Percentiles rank a stretch among this genome's conserved stretches.
phyloP scores from a whole-genome alignment of 139 green algal genomes.

The Medakamo hakoo region DNA sequence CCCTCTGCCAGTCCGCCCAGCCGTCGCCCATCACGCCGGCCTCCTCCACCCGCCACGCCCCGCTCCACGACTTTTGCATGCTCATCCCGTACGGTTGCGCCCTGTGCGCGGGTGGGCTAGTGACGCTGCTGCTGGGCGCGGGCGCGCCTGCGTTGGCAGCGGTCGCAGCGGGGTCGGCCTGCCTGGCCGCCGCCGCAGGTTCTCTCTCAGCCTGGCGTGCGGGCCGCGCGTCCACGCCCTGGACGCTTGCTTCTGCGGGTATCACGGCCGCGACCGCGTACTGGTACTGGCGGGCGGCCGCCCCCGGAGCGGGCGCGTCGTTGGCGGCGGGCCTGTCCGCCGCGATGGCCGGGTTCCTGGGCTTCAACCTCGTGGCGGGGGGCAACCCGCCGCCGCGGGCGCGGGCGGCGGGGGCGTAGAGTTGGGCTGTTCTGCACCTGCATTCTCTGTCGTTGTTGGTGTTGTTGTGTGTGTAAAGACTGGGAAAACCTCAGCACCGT shows the following conservation, averaged over 20 bases:
- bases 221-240: constrained; percentile 13
- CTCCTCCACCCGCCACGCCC: constrained; percentile 15
- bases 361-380: constrained; percentile 4
- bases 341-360: not conserved
- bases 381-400: constrained; percentile 4
- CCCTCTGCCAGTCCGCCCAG: too few relatives aligned
- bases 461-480: too few relatives aligned
- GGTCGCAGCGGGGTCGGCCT: constrained; percentile 18
- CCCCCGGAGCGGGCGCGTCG: not conserved
- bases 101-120: constrained; percentile 17
- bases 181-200: not conserved
- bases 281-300: not conserved
- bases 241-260: constrained; percentile 30
- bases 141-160: constrained; percentile 10
- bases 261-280: not conserved
- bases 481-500: constrained; percentile 7
- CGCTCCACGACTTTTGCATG: constrained; percentile 67
- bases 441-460: too few relatives aligned
- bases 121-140: constrained; percentile 1
- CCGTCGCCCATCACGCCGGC: not conserved
- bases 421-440: too few relatives aligned
- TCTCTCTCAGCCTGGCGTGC: constrained; percentile 30
- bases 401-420: too few relatives aligned
- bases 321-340: not conserved
- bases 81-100: constrained; percentile 36